Percentiles rank a stretch among this genome's conserved stretches.
Evolutionary conservation across 2,329 filamentous ascomycete genomes (phyloP).

Genomic region (Fusarium avenaceum): DNA sequence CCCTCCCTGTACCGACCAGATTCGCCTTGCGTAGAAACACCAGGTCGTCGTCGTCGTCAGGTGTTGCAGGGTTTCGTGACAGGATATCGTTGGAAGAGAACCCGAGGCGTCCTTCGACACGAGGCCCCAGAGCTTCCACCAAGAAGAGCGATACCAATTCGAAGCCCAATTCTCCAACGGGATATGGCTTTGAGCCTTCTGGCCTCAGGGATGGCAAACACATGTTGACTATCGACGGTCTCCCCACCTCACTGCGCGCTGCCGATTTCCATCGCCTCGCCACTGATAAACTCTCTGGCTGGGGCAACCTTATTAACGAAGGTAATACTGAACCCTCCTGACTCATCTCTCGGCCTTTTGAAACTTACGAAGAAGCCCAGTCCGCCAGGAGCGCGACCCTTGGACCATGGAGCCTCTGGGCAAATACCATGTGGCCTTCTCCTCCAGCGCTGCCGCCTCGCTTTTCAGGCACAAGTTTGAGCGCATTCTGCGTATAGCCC

Average conservation of each 20-base stretch:
- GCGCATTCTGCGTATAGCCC: constrained; percentile 53
- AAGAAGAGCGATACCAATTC: not conserved
- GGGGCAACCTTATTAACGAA: constrained; percentile 73
- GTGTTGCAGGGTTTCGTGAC: not conserved
- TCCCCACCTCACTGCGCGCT: constrained; percentile 71
- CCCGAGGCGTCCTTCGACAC: not conserved
- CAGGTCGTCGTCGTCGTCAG: not conserved
- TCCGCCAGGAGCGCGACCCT: constrained; percentile 75
- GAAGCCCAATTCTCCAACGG: not conserved
- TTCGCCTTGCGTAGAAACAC: constrained; percentile 4
- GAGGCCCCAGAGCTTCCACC: not conserved
- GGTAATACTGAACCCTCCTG: constrained; percentile 52
- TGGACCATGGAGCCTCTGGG: constrained; percentile 73
- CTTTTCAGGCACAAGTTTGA: constrained; percentile 66
- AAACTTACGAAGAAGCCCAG: constrained; percentile 47
- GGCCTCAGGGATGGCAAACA: not conserved
- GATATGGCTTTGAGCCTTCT: not conserved
- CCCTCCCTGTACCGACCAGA: constrained; percentile 23
- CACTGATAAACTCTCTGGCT: constrained; percentile 75
- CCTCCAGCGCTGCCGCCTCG: constrained; percentile 67
- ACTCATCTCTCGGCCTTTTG: constrained; percentile 10
- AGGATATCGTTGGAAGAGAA: not conserved
- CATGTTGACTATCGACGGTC: constrained; percentile 70
- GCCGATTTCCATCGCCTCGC: constrained; percentile 79
- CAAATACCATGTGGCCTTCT: constrained; percentile 79